A percentile compares a stretch with the other conserved stretches of the same genome.
These are phyloP conservation scores for Rubia tinctorum DNA, from an alignment of 305 asterid genomes.

Conservation along the genomic window DNA sequence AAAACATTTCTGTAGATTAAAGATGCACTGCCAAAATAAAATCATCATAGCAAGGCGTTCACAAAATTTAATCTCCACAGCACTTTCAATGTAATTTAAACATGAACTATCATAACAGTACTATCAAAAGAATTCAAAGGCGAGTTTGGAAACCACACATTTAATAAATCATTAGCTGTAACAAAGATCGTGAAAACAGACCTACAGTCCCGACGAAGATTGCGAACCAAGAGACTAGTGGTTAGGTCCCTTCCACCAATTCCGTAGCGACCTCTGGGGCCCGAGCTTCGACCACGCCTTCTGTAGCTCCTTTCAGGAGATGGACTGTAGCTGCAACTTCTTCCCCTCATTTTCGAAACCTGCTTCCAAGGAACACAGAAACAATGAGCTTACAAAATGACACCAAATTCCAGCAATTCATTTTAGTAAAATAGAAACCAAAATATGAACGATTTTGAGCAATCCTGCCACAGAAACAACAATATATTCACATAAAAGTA, in stretches of 20 bases:
- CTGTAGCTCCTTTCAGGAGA: slow-evolving; percentile 51
- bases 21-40: not conserved
- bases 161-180: not conserved
- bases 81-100: not conserved
- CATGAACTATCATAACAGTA: not conserved
- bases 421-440: not conserved
- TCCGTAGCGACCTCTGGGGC: slow-evolving; percentile 42
- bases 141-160: not conserved
- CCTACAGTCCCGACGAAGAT: slow-evolving; percentile 72
- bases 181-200: slow-evolving; percentile 15
- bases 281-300: slow-evolving; percentile 49
- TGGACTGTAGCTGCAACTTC: slow-evolving; percentile 67
- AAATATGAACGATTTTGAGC: not conserved
- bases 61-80: not conserved
- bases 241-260: slow-evolving; percentile 51
- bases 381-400: not conserved
- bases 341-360: slow-evolving; percentile 48
- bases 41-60: not conserved
- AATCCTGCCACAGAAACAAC: too few species aligned
- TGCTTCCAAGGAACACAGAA: slow-evolving; percentile 9
- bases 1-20: not conserved
- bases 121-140: too few species aligned
- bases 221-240: slow-evolving; percentile 73
- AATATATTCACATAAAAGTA: not conserved
- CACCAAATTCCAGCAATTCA: not conserved